Evolutionary conservation across 2,329 filamentous ascomycete genomes (phyloP), one percentile per base, ranked within the genome.

Genomic region (Helotiales sp.): DNA sequence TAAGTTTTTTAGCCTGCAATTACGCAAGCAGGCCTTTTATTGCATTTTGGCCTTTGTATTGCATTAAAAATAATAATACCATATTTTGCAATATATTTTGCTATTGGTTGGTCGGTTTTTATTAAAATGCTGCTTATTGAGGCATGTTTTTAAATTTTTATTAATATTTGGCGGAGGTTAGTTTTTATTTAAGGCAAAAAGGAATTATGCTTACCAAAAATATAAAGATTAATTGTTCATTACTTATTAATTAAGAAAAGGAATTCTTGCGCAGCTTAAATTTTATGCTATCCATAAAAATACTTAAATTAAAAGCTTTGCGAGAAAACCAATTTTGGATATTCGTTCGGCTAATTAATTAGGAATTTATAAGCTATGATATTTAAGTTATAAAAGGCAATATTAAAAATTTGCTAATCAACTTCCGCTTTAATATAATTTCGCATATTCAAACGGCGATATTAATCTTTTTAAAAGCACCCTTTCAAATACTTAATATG

Each of bases 361-460:
- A 69, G 47, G 34, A 69, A 52, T n/a, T 63, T 32, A n/a, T 28
- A 11, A 26, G 45, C 58, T 20, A 24, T 57, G 24, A 61, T 26
- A 20, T 61, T 22, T 1, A 59, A 68, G 32, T 30, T 55, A 17
- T 54, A 37, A 26, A 75, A 62, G 34, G 63, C 68, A 62, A 63
- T 69, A 58, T 69, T 47, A 11, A 79, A 74, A 58, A 71, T n/a
- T 63, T 73, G 57, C n/a, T n/a, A n/a, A n/a, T n/a, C n/a, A n/a
- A n/a, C n/a, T n/a, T n/a, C n/a, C n/a, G n/a, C n/a, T n/a, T 63
- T 70, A 7, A 47, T 47, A 22, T 47, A n/a, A 70, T 79, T 77
- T 45, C 63, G 52, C 34, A 77, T 24, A 65, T 77, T 69, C n/a
- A 58, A 58, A 26, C 40, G 45, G 37, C 43, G 54, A 54, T 60